phyloP scores from a whole-genome alignment of 768 basidiomycete species.

The Auricularia cornea region DNA sequence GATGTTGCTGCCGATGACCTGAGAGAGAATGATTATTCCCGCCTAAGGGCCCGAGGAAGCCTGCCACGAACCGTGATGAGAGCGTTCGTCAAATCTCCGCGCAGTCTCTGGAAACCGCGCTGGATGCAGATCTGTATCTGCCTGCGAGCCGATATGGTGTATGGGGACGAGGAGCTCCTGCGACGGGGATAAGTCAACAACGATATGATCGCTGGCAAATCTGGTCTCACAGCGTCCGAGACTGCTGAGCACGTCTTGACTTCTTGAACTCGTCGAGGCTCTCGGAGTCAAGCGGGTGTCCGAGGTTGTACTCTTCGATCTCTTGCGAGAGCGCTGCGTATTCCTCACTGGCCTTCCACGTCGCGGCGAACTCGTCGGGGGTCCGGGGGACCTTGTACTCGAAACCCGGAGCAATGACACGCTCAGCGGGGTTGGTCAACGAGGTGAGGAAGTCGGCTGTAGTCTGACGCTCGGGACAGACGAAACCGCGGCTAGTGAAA shows the following conservation, averaged over 20 bases:
- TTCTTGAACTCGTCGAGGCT: slow-evolving; percentile 24
- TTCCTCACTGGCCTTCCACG: slow-evolving; percentile 29
- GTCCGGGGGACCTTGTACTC: slow-evolving; percentile 33
- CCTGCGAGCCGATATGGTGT: slow-evolving; percentile 36
- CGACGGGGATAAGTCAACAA: too few species aligned
- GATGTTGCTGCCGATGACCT: background rate
- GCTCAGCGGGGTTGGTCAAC: slow-evolving; percentile 32
- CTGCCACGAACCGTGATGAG: background rate
- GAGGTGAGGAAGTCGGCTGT: slow-evolving; percentile 40
- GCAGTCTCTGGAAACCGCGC: slow-evolving; percentile 38
- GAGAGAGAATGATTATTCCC: too few species aligned
- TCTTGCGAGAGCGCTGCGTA: slow-evolving; percentile 20
- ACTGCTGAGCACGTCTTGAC: slow-evolving; percentile 25
- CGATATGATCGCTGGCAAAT: too few species aligned
- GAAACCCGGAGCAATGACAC: slow-evolving; percentile 24
- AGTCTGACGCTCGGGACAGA: slow-evolving; percentile 36
- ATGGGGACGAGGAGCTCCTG: slow-evolving; percentile 23
- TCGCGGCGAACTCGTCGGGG: slow-evolving; percentile 30
- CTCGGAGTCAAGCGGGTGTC: slow-evolving; percentile 20
- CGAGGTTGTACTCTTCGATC: slow-evolving; percentile 25
- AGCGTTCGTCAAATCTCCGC: slow-evolving; percentile 27
- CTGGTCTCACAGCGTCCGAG: slow-evolving; percentile 29
- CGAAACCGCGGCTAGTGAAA: slow-evolving; percentile 40
- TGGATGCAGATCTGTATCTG: slow-evolving; percentile 38
- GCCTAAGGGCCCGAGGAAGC: too few species aligned